Conservation (phyloP, 768 basidiomycete genomes). For the Glaciozyma martinii region DNA sequence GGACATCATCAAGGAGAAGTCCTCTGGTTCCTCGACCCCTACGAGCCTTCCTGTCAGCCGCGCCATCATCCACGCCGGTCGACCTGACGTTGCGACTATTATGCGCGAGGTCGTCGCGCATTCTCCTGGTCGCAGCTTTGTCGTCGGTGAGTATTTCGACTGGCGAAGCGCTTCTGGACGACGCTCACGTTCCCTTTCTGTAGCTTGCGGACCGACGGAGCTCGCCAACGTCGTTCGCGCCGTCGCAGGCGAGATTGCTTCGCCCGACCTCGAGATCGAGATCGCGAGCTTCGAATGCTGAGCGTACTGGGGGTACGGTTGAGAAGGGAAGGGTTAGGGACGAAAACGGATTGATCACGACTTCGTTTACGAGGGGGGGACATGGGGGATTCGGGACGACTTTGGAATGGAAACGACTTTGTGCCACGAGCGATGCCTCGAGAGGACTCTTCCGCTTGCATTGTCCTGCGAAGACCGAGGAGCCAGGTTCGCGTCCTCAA, state of each 20-base stretch:
- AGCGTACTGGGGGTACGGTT: background rate
- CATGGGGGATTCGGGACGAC: too few species aligned
- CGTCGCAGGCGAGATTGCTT: background rate
- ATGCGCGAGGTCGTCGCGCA: background rate
- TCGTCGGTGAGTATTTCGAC: background rate
- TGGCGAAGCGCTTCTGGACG: too few species aligned
- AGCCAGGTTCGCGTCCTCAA: too few species aligned
- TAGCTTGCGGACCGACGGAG: background rate
- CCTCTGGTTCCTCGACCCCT: background rate
- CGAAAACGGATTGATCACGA: too few species aligned
- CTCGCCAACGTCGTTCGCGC: constrained; percentile 1
- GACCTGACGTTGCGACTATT: background rate
- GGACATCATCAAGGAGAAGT: background rate
- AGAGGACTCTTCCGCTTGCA: too few species aligned
- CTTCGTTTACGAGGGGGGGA: too few species aligned
- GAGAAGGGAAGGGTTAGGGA: too few species aligned
- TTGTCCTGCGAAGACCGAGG: too few species aligned
- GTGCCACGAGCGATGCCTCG: too few species aligned
- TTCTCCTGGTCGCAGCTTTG: background rate
- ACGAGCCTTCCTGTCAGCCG: background rate
- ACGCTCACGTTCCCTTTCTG: background rate
- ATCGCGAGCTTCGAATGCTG: constrained; percentile 2
- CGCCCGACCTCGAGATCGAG: background rate
- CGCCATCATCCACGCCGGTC: background rate
- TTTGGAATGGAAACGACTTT: too few species aligned